Conservation (phyloP, 2,329 filamentous ascomycete species). For the Colletotrichum plurivorum region DNA sequence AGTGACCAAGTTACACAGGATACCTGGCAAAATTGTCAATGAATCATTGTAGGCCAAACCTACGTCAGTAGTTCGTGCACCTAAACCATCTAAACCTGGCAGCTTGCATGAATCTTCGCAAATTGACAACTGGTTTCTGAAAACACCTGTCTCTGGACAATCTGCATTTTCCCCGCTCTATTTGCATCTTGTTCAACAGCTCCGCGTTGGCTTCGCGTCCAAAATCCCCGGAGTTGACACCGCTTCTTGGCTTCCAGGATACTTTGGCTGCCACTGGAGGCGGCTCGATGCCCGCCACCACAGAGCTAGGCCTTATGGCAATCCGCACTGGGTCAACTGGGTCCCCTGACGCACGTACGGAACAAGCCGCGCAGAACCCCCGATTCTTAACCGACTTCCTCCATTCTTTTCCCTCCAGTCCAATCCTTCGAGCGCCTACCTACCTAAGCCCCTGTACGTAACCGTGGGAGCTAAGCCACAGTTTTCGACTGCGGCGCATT, state of each 20-base stretch:
- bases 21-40: slow-evolving; percentile 8
- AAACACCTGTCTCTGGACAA: neutral
- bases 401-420: neutral
- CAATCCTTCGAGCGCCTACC: neutral
- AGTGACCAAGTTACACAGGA: neutral
- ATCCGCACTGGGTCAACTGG: slow-evolving; percentile 23
- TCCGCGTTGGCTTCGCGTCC: neutral
- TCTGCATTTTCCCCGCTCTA: neutral
- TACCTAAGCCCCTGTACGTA: neutral
- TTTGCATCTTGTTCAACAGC: neutral
- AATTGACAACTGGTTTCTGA: neutral
- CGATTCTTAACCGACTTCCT: slow-evolving; percentile 12
- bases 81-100: neutral
- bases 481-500: slow-evolving; percentile 6
- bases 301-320: slow-evolving; percentile 1
- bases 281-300: slow-evolving; percentile 7
- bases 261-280: neutral
- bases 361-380: slow-evolving; percentile 20
- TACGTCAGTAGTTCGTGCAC: neutral
- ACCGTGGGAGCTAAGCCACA: slow-evolving; percentile 13
- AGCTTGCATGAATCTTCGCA: neutral
- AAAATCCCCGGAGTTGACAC: neutral
- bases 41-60: slow-evolving; percentile 10
- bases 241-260: slow-evolving; percentile 8
- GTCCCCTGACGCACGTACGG: slow-evolving; percentile 10